phyloP scores from a whole-genome alignment of 495 filamentous ascomycete species.

The Daldinia childiae region DNA sequence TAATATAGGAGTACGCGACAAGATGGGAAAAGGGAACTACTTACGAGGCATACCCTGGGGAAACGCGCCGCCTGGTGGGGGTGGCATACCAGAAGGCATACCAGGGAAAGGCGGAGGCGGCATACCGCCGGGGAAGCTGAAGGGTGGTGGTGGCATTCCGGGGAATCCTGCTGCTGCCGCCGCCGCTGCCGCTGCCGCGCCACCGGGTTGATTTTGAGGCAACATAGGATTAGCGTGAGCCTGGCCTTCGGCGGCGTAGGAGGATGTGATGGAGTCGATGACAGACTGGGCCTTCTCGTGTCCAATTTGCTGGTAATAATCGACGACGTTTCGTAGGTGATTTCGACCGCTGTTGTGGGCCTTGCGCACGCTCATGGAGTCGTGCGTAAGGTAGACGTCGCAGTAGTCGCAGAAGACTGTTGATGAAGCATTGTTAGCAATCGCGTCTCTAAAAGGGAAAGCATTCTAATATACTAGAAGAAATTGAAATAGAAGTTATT shows the following conservation, averaged over 20 bases:
- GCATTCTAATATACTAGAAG: too few species aligned
- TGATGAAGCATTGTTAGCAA: conserved; percentile 16
- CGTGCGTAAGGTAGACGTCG: conserved; percentile 99
- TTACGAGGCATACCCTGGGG: conserved; percentile 49
- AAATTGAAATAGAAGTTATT: background rate
- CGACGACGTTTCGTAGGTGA: conserved; percentile 94
- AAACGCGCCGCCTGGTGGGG: conserved; percentile 43
- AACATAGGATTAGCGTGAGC: conserved; percentile 84
- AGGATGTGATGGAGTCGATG: conserved; percentile 95
- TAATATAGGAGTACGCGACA: background rate
- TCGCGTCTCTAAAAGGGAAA: background rate
- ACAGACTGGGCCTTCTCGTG: conserved; percentile 98
- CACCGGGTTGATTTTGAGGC: conserved; percentile 66
- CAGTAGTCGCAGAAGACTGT: conserved; percentile 89
- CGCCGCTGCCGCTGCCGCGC: conserved; percentile 54
- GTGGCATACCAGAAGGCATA: conserved; percentile 46
- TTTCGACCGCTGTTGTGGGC: conserved; percentile 97
- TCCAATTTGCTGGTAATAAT: conserved; percentile 99
- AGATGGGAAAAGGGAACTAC: conserved; percentile 15
- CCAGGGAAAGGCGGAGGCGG: conserved; percentile 52
- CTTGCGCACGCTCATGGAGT: conserved; percentile 99
- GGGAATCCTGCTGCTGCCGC: conserved; percentile 38
- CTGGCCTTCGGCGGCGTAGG: conserved; percentile 93
- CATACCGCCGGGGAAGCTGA: conserved; percentile 46
- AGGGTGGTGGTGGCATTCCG: conserved; percentile 49